These are phyloP conservation scores for Aspergillus floridensis DNA, from an alignment of 2,329 filamentous ascomycete genomes.

Conservation along the genomic window DNA sequence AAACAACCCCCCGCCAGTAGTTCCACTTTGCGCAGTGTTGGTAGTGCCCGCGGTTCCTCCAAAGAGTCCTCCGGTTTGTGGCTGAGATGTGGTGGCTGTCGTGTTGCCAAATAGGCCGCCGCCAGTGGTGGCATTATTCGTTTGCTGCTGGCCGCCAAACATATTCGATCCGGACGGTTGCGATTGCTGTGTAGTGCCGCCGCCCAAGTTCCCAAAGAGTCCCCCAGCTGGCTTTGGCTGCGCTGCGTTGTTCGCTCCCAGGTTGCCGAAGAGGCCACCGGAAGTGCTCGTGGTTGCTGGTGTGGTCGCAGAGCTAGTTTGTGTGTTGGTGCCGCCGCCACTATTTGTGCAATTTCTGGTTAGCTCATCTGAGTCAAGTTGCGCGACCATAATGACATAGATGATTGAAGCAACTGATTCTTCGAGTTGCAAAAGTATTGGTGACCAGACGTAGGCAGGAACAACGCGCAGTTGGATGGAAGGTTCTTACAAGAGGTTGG, in stretches of 20 bases:
- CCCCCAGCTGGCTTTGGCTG: conserved; percentile 34
- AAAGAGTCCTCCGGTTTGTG: conserved; percentile 28
- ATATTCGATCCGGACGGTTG: conserved; percentile 31
- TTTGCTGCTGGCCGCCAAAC: conserved; percentile 33
- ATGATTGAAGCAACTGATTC: neutral
- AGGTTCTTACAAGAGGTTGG: conserved; percentile 48
- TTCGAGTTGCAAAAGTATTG: neutral
- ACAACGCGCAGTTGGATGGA: neutral
- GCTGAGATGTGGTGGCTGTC: conserved; percentile 30
- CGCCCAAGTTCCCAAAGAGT: conserved; percentile 30
- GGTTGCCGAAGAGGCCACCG: conserved; percentile 33
- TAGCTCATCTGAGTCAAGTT: neutral
- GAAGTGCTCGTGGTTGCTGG: conserved; percentile 27
- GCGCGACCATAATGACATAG: neutral
- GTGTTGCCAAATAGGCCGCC: conserved; percentile 31
- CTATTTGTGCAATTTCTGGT: conserved; percentile 14
- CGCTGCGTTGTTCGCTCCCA: conserved; percentile 20
- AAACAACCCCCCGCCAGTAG: conserved; percentile 33
- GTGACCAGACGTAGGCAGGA: neutral
- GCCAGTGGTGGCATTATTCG: conserved; percentile 20
- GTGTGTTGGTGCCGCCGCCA: conserved; percentile 28
- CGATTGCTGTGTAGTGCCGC: conserved; percentile 27
- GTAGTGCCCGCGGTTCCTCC: conserved; percentile 16
- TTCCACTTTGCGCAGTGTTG: conserved; percentile 24
- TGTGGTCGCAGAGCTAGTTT: conserved; percentile 28